A percentile compares a stretch with the other conserved stretches of the same genome.
phyloP scores from a whole-genome alignment of 345 rosid genomes.

The Dimocarpus longan region DNA sequence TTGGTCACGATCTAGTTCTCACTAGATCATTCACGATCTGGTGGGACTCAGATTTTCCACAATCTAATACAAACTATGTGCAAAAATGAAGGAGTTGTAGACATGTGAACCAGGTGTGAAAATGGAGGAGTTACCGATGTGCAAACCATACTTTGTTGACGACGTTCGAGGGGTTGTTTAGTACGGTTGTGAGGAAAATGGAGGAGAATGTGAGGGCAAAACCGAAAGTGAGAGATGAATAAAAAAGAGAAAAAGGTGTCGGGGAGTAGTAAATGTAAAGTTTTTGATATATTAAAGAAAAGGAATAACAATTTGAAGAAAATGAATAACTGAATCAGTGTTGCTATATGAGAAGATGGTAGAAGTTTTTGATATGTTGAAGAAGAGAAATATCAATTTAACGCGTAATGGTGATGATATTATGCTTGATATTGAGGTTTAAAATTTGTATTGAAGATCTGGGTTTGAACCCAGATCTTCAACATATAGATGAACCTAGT shows the following conservation, averaged over 20 bases:
- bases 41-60: too few relatives aligned
- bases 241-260: conserved; percentile 41
- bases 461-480: too few relatives aligned
- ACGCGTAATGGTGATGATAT: conserved; percentile 42
- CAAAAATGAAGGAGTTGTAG: too few relatives aligned
- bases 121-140: conserved; percentile 20
- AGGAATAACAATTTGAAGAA: too few relatives aligned
- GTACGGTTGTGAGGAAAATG: not conserved
- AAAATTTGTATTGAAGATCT: too few relatives aligned
- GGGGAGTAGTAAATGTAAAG: conserved; percentile 27
- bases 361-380: conserved; percentile 36
- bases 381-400: conserved; percentile 38
- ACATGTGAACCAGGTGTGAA: too few relatives aligned
- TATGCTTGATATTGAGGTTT: conserved; percentile 44
- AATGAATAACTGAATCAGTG: too few relatives aligned
- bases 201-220: conserved; percentile 11
- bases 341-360: conserved; percentile 43
- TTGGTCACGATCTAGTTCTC: too few relatives aligned
- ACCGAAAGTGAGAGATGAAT: conserved; percentile 46
- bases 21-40: too few relatives aligned
- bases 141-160: conserved; percentile 27
- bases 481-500: too few relatives aligned
- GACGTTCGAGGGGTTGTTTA: conserved; percentile 36
- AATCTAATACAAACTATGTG: too few relatives aligned
- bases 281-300: too few relatives aligned